Evolutionary conservation across 2,329 filamentous ascomycete genomes (phyloP).

Genomic region (Curvularia sp.): DNA sequence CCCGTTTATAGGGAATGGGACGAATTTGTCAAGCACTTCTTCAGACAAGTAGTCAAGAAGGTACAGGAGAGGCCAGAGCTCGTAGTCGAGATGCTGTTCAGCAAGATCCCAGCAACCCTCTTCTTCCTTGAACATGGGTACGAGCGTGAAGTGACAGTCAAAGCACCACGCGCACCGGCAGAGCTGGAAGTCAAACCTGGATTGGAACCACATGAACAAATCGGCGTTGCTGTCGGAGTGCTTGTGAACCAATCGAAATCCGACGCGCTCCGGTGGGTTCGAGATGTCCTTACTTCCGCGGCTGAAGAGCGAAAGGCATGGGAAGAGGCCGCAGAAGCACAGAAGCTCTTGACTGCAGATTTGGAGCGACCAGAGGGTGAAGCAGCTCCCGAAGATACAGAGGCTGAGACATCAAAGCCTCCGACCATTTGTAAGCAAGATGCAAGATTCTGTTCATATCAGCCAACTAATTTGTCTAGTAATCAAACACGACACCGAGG

Average conservation of each 20-base stretch:
- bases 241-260: conserved; percentile 80
- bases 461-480: conserved; percentile 26
- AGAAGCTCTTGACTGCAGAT: conserved; percentile 50
- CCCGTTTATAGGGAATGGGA: conserved; percentile 87
- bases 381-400: conserved; percentile 42
- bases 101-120: conserved; percentile 82
- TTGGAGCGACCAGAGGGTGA: conserved; percentile 37
- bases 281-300: conserved; percentile 71
- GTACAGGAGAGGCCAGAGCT: conserved; percentile 84
- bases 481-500: conserved; percentile 66
- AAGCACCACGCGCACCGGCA: conserved; percentile 73
- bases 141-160: conserved; percentile 75
- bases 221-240: conserved; percentile 80
- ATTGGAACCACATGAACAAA: conserved; percentile 69
- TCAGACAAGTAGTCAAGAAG: conserved; percentile 82
- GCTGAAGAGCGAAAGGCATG: conserved; percentile 77
- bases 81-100: conserved; percentile 91
- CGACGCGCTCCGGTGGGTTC: conserved; percentile 82
- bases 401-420: conserved; percentile 39
- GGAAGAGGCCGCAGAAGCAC: conserved; percentile 73
- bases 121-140: conserved; percentile 91
- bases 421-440: conserved; percentile 55
- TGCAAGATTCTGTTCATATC: conserved; percentile 25
- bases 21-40: conserved; percentile 82
- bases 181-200: conserved; percentile 82